Base-by-base conservation (phyloP, 2,329 filamentous ascomycete genomes). In the Emmonsia crescens region DNA sequence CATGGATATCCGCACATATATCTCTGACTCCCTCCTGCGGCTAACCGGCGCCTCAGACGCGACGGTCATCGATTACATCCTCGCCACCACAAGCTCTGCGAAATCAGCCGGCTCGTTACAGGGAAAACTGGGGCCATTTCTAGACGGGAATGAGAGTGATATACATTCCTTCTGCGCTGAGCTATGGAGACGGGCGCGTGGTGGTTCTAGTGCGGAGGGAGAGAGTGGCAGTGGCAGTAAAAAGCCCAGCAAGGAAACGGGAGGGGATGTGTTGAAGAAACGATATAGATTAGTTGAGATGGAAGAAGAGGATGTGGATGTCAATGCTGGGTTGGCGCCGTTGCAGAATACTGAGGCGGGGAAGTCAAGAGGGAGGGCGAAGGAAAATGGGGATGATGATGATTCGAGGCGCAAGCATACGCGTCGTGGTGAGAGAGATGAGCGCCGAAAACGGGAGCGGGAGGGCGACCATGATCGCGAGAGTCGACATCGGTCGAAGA, bases 21-120 rank as follows among this genome's bases (percentile, higher is more conserved):
- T 77, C n/a, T 81, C 79, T 59, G 80, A 82, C 68, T 77, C 79
- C 61, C 74, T 82, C 61, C 75, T 81, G 66, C 78, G 77, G 62
- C 75, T 84, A 58, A 79, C 81, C 44, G 82, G 81, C 64, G 82
- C 78, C 56, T 82, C 81, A 46, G 82, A 84, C 63, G 74, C 78
- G 42, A 83, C 82, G 59, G 75, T 82, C 57, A 73, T 84, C 64
- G 82, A 84, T 71, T 84, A 83, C 66, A 77, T 84, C 29, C 76
- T 82, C 60, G 79, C 80, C 51, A 82, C 81, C 19, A 81, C 82
- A 10, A 74, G 73, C 66, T 76, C 77, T 27, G 77, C 79, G 51
- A 82, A 80, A 66, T 81, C 79, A 1, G 69, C 76, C 8, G 70
- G 70, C 4, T 72, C 77, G 31, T 72, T 84, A 44, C 73, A 77